phyloP scores from a whole-genome alignment of 1,284 basidiomycete species.

The Apiotrichum laibachii region DNA sequence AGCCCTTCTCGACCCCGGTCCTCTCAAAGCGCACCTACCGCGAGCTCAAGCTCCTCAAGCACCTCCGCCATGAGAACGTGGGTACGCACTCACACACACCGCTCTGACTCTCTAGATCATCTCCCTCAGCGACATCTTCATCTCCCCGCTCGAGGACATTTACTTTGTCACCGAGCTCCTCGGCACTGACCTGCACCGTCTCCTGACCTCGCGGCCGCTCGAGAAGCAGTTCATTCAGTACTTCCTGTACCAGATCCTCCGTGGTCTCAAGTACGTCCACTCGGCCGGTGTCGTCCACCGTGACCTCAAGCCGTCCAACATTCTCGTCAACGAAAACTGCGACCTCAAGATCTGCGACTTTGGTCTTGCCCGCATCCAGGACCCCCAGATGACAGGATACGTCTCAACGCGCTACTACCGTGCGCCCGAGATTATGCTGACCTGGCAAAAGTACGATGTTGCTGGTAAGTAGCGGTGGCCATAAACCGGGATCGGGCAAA shows the following conservation, averaged over 20 bases:
- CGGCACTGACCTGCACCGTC: conserved; percentile 94
- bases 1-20: conserved; percentile 96
- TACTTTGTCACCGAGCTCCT: conserved; percentile 99
- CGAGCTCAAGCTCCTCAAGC: conserved; percentile 97
- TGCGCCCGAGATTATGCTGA: conserved; percentile 99
- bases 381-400: conserved; percentile 99
- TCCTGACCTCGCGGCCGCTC: conserved; percentile 91
- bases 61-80: conserved; percentile 98
- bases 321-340: conserved; percentile 99
- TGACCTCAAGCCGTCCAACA: conserved; percentile 99
- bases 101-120: conserved; percentile 68
- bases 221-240: conserved; percentile 99
- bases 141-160: conserved; percentile 95
- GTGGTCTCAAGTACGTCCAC: conserved; percentile 98
- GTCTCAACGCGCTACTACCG: conserved; percentile 99
- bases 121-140: conserved; percentile 97
- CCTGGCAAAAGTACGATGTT: conserved; percentile 99
- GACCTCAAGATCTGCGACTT: conserved; percentile 99
- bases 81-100: conserved; percentile 22
- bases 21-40: conserved; percentile 95
- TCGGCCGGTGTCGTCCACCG: conserved; percentile 98
- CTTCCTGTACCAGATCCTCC: conserved; percentile 97
- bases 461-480: conserved; percentile 56
- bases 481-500: no score
- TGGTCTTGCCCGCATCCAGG: conserved; percentile 82